A percentile compares a stretch with the other conserved stretches of the same genome.
These are phyloP conservation scores for Cenococcum geophilum DNA, from an alignment of 495 filamentous ascomycete species.

Conservation along the genomic window DNA sequence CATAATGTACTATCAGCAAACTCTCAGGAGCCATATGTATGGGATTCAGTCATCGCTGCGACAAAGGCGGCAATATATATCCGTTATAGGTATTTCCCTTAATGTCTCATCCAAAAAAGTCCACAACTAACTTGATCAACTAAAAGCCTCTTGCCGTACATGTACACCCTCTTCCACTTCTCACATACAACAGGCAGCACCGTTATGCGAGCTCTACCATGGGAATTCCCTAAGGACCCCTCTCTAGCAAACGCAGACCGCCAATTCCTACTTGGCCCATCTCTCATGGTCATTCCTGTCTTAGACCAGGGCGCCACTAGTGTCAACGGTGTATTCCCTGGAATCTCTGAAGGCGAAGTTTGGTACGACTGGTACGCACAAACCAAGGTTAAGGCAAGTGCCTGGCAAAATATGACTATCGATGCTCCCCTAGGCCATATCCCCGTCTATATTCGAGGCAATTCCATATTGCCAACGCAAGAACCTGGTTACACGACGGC, in stretches of 20 bases:
- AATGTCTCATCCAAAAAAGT: too few relatives aligned
- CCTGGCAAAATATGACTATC: conserved; percentile 65
- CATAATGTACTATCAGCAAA: conserved; percentile 62
- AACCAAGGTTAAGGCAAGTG: conserved; percentile 45
- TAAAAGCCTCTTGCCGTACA: conserved; percentile 58
- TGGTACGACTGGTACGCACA: conserved; percentile 86
- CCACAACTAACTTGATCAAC: not conserved
- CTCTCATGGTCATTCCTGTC: conserved; percentile 67
- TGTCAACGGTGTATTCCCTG: conserved; percentile 75
- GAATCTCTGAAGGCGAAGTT: conserved; percentile 52
- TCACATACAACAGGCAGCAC: conserved; percentile 65
- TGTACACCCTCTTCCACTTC: conserved; percentile 72
- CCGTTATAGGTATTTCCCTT: conserved; percentile 47
- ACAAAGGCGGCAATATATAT: conserved; percentile 64
- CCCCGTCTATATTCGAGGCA: conserved; percentile 68
- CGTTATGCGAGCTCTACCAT: conserved; percentile 73
- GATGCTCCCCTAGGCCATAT: conserved; percentile 72
- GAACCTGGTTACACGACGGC: conserved; percentile 64
- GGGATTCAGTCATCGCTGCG: conserved; percentile 63
- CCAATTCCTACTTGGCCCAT: conserved; percentile 72
- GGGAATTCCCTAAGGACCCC: conserved; percentile 79
- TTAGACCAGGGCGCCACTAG: conserved; percentile 57
- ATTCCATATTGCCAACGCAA: conserved; percentile 62
- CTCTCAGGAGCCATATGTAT: conserved; percentile 70
- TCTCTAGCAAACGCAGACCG: conserved; percentile 59